Evolutionary conservation across 345 rosid genomes (phyloP).

Genomic region (Durio zibethinus): DNA sequence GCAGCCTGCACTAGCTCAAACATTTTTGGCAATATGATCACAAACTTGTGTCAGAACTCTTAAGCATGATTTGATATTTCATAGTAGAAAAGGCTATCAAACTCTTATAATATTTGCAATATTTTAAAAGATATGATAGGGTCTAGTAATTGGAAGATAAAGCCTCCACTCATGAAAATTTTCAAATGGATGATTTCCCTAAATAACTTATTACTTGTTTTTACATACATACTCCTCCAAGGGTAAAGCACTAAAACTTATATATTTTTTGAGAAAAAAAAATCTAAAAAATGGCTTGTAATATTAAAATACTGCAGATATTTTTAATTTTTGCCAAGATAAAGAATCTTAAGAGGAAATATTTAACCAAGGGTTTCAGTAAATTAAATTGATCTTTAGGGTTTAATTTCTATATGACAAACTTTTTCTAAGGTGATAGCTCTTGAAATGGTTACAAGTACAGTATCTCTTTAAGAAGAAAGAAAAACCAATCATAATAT

Average conservation of each 20-base stretch:
- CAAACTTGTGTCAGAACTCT: not conserved
- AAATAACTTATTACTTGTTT: not conserved
- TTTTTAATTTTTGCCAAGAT: too few relatives aligned
- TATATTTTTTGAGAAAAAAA: too few relatives aligned
- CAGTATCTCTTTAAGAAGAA: not conserved
- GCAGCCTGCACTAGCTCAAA: not conserved
- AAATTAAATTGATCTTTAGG: not conserved
- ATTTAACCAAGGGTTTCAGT: too few relatives aligned
- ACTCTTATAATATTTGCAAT: not conserved
- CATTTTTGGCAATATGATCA: not conserved
- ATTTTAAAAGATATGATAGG: not conserved
- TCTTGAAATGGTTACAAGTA: not conserved
- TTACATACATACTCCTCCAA: too few relatives aligned
- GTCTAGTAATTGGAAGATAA: not conserved
- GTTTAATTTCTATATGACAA: too few relatives aligned
- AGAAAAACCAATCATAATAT: not conserved
- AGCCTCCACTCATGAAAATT: not conserved
- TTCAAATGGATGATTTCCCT: not conserved
- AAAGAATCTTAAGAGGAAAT: too few relatives aligned
- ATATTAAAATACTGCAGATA: too few relatives aligned
- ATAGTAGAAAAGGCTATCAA: constrained; percentile 4
- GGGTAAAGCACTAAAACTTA: too few relatives aligned
- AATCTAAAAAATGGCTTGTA: too few relatives aligned
- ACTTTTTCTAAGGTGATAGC: not conserved
- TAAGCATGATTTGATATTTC: not conserved